These are phyloP conservation scores for Ganoderma resinaceum DNA, from an alignment of 1,284 basidiomycete genomes.

Conservation along the genomic window DNA sequence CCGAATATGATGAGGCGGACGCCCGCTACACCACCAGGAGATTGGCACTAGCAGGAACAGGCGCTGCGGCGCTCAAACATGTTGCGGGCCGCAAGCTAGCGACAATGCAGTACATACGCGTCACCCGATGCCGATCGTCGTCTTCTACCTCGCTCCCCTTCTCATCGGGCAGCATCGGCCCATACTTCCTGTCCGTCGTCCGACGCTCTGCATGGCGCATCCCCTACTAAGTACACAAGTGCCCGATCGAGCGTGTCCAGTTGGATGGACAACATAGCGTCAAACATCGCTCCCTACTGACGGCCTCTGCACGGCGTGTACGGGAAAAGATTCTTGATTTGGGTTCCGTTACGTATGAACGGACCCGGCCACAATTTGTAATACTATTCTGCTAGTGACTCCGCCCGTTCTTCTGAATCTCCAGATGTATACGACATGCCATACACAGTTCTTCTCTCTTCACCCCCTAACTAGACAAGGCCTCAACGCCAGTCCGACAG, in stretches of 20 bases:
- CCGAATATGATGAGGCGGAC: neutral
- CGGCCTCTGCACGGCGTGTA: neutral
- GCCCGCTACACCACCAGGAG: neutral
- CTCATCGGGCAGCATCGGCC: neutral
- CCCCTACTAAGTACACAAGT: neutral
- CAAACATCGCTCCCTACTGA: neutral
- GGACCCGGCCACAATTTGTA: neutral
- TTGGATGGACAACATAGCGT: neutral
- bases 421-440: too few species aligned
- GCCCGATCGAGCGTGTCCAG: neutral
- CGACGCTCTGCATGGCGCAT: neutral
- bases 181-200: neutral
- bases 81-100: neutral
- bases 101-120: neutral
- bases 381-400: neutral
- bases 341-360: neutral
- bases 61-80: too few species aligned
- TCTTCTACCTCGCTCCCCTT: neutral
- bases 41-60: too few species aligned
- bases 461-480: too few species aligned
- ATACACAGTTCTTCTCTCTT: too few species aligned
- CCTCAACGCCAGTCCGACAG: too few species aligned
- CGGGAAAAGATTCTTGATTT: neutral
- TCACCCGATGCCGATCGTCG: constrained; percentile 20
- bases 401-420: neutral